A percentile compares a stretch with the other conserved stretches of the same genome.
Conservation (phyloP, 768 basidiomycete genomes). For the Psilocybe azurescens region DNA sequence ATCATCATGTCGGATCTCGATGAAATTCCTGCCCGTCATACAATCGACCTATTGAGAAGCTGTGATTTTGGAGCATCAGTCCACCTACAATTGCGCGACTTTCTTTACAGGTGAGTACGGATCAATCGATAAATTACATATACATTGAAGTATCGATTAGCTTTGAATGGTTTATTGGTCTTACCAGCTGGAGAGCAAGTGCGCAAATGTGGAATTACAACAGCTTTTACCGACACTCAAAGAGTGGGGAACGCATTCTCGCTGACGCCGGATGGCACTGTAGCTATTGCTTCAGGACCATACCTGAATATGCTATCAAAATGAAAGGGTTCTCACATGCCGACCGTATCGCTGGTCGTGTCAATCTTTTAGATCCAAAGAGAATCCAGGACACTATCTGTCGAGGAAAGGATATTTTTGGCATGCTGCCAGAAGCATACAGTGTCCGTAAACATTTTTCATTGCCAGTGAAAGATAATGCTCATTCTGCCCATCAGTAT, state of each 20-base stretch:
- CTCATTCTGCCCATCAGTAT: constrained; percentile 38
- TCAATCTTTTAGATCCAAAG: constrained; percentile 50
- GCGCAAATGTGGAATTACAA: constrained; percentile 51
- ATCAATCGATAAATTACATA: background rate
- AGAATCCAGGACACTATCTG: constrained; percentile 65
- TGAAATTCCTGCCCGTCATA: constrained; percentile 61
- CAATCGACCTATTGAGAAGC: constrained; percentile 52
- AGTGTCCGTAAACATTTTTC: constrained; percentile 39
- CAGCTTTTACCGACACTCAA: constrained; percentile 54
- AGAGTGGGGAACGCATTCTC: constrained; percentile 50
- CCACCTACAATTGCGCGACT: constrained; percentile 67
- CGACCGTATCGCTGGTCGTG: constrained; percentile 58
- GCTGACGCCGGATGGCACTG: constrained; percentile 76
- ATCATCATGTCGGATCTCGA: constrained; percentile 69
- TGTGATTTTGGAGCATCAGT: constrained; percentile 59
- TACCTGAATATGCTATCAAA: constrained; percentile 62
- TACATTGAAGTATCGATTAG: constrained; percentile 27
- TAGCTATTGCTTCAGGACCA: constrained; percentile 67
- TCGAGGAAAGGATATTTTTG: constrained; percentile 64
- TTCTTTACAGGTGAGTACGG: constrained; percentile 55
- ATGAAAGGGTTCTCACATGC: constrained; percentile 68
- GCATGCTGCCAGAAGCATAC: constrained; percentile 69
- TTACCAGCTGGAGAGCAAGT: constrained; percentile 61
- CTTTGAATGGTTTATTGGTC: constrained; percentile 63
- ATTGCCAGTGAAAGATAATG: background rate